These are phyloP conservation scores for Pyrus hybrid DNA, from an alignment of 331 rosid species.

Conservation along the genomic window DNA sequence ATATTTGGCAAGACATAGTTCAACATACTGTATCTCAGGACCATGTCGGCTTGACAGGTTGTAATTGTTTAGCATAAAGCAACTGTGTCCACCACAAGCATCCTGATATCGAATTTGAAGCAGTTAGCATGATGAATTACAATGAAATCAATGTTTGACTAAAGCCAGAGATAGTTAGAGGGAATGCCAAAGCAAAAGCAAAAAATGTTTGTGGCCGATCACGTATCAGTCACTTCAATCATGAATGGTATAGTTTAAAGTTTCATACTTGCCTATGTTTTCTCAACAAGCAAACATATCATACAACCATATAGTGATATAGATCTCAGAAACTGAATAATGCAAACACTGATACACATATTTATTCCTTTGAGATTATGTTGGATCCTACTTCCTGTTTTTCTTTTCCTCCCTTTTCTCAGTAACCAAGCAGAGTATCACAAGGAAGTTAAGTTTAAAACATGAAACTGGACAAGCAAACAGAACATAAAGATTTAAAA, in stretches of 20 bases:
- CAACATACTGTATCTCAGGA: constrained; percentile 64
- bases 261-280: background rate
- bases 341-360: background rate
- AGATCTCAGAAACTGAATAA: background rate
- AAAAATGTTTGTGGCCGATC: background rate
- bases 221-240: background rate
- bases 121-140: background rate
- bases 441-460: too few relatives aligned
- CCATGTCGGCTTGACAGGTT: constrained; percentile 39
- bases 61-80: constrained; percentile 63
- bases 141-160: background rate
- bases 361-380: background rate
- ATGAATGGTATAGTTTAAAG: background rate
- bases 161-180: too few relatives aligned
- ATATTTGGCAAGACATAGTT: background rate
- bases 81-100: constrained; percentile 69
- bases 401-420: background rate
- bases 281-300: background rate
- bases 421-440: too few relatives aligned
- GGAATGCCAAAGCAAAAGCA: background rate
- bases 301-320: background rate
- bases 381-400: background rate
- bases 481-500: too few relatives aligned
- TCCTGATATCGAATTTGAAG: constrained; percentile 40
- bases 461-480: too few relatives aligned